These are phyloP conservation scores for Mortierella sp. DNA, from an alignment of 371 early-diverging fungal species.

Conservation along the genomic window DNA sequence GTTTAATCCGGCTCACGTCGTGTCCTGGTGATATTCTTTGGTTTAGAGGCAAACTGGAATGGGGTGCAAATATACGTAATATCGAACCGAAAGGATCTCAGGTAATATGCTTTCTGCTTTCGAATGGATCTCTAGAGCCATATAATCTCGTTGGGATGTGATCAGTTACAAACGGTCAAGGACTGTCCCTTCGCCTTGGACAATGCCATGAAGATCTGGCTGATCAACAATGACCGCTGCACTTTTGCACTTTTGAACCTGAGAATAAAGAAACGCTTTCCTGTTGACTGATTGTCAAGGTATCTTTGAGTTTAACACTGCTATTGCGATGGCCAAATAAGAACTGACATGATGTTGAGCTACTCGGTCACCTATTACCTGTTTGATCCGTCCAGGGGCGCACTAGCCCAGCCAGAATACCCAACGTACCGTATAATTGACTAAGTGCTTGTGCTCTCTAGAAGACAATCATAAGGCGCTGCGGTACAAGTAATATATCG, in stretches of 20 bases:
- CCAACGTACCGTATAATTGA: too few relatives aligned
- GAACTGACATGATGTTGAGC: constrained; percentile 2
- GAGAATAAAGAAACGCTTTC: constrained; percentile 1
- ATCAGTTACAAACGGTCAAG: background rate
- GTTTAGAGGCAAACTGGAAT: background rate
- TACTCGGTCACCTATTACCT: constrained; percentile 1
- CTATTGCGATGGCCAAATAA: constrained; percentile 3
- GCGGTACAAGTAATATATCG: too few relatives aligned
- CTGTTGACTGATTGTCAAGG: constrained; percentile 2
- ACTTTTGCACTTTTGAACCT: background rate
- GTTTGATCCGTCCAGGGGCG: constrained; percentile 9
- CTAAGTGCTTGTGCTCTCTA: too few relatives aligned
- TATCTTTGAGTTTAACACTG: constrained; percentile 3
- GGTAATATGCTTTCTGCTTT: constrained; percentile 1
- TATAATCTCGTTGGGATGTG: constrained; percentile 8
- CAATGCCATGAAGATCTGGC: background rate
- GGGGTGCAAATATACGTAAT: constrained; percentile 1
- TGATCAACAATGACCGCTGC: constrained; percentile 5
- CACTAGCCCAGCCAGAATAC: background rate
- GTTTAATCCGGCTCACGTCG: constrained; percentile 4
- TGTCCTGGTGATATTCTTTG: constrained; percentile 12
- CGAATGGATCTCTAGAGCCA: constrained; percentile 8
- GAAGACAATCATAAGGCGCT: too few relatives aligned
- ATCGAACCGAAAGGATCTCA: too few relatives aligned
- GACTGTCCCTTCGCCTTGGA: constrained; percentile 1